Evolutionary conservation across 2,329 filamentous ascomycete species (phyloP).

Genomic region (Colletotrichum phormii): DNA sequence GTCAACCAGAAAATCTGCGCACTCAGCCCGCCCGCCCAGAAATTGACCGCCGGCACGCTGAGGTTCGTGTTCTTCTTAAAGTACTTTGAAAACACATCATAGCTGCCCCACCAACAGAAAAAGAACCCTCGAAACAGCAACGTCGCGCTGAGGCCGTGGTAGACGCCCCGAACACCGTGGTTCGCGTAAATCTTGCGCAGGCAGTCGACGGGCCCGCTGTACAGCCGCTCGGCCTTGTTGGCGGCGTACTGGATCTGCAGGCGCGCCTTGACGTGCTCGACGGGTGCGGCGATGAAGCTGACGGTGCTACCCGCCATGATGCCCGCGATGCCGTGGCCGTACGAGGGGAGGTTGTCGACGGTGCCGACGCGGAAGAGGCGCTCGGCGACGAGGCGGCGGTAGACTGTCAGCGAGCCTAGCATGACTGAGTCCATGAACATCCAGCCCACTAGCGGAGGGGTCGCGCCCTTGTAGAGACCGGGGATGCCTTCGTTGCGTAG

Average conservation of each 20-base stretch:
- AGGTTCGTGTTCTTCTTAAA: constrained; percentile 76
- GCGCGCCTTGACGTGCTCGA: constrained; percentile 95
- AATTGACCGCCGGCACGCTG: constrained; percentile 86
- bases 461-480: constrained; percentile 94
- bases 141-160: constrained; percentile 87
- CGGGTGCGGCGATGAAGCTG: constrained; percentile 90
- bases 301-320: constrained; percentile 90
- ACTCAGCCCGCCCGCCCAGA: constrained; percentile 94
- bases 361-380: constrained; percentile 73
- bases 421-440: constrained; percentile 95
- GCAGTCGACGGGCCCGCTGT: constrained; percentile 90
- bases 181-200: constrained; percentile 73
- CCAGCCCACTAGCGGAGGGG: constrained; percentile 93
- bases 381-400: constrained; percentile 85
- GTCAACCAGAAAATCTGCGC: constrained; percentile 96
- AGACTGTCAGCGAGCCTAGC: constrained; percentile 91
- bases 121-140: constrained; percentile 92
- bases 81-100: constrained; percentile 82
- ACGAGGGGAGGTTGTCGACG: constrained; percentile 67
- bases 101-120: constrained; percentile 98
- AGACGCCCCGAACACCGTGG: constrained; percentile 85
- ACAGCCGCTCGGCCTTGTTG: constrained; percentile 80
- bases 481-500: constrained; percentile 84
- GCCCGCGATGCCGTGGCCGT: constrained; percentile 90
- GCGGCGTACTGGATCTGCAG: constrained; percentile 94